These are phyloP conservation scores for Beverwykella pulmonaria DNA, from an alignment of 495 filamentous ascomycete genomes.

Conservation along the genomic window DNA sequence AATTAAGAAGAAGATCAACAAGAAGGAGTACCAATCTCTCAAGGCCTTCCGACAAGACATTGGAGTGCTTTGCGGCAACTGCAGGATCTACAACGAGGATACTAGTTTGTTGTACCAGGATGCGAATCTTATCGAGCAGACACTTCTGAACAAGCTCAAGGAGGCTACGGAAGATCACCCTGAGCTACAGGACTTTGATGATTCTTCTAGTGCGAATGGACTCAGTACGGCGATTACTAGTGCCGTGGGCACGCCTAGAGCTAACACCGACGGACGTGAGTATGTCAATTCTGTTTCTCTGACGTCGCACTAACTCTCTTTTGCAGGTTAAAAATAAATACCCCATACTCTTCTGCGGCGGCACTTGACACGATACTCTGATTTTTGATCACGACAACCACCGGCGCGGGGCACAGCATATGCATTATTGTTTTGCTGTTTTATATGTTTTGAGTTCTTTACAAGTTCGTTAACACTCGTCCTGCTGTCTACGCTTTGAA, in stretches of 20 bases:
- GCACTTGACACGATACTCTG: conserved; percentile 13
- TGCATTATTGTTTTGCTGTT: not conserved
- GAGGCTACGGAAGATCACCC: conserved; percentile 72
- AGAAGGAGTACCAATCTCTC: conserved; percentile 81
- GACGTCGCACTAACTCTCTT: not conserved
- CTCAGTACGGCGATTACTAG: conserved; percentile 68
- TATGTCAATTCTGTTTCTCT: not conserved
- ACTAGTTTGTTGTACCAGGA: conserved; percentile 87
- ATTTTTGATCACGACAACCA: conserved; percentile 4
- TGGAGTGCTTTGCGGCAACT: conserved; percentile 82
- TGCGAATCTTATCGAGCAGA: conserved; percentile 74
- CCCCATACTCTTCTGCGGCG: conserved; percentile 8
- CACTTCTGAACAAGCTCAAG: conserved; percentile 66
- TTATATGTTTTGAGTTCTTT: not conserved
- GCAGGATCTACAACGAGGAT: conserved; percentile 93
- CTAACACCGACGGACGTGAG: conserved; percentile 33
- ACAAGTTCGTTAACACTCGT: too few relatives aligned
- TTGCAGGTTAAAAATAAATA: conserved; percentile 9
- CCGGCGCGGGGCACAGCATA: not conserved
- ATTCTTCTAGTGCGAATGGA: conserved; percentile 59
- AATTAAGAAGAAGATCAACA: conserved; percentile 91
- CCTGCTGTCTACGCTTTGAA: too few relatives aligned
- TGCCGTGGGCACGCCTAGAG: conserved; percentile 67
- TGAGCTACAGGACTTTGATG: conserved; percentile 73
- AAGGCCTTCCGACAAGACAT: conserved; percentile 82